These are phyloP conservation scores for Posidonia oceanica DNA, from an alignment of 116 monocot genomes.

Conservation along the genomic window DNA sequence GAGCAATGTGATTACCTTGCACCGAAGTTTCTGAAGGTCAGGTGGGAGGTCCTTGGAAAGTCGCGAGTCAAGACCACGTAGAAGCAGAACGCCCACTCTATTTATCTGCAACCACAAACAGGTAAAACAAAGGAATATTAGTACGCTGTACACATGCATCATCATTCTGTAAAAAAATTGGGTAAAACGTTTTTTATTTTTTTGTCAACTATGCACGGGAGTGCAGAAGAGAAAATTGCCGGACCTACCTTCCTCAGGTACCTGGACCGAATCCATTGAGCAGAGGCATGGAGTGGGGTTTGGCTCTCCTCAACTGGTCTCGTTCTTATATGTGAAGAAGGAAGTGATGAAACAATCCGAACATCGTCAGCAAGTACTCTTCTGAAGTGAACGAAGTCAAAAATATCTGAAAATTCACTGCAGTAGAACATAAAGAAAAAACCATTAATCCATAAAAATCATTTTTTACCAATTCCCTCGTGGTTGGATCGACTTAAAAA, in stretches of 20 bases:
- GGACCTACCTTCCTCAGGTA: constrained; percentile 34
- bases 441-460: not conserved
- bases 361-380: constrained; percentile 64
- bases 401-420: constrained; percentile 78
- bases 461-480: too few relatives aligned
- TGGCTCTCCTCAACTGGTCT: constrained; percentile 60
- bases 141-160: too few relatives aligned
- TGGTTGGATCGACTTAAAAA: too few relatives aligned
- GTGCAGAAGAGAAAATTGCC: too few relatives aligned
- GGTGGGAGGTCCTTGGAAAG: constrained; percentile 83
- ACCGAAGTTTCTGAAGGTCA: constrained; percentile 93
- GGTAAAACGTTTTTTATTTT: not conserved
- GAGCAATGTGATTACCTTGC: constrained; percentile 41
- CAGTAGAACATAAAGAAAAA: not conserved
- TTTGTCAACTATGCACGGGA: too few relatives aligned
- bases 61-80: constrained; percentile 77
- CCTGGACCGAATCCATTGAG: constrained; percentile 52
- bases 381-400: constrained; percentile 85
- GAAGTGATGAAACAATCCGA: constrained; percentile 66
- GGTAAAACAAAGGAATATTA: too few relatives aligned
- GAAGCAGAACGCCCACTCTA: constrained; percentile 77
- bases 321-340: constrained; percentile 65
- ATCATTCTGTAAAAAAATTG: too few relatives aligned
- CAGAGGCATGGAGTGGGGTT: constrained; percentile 57
- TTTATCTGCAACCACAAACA: constrained; percentile 40